Evolutionary conservation across 2,329 filamentous ascomycete species (phyloP).

Genomic region (Calonectria honghensis): DNA sequence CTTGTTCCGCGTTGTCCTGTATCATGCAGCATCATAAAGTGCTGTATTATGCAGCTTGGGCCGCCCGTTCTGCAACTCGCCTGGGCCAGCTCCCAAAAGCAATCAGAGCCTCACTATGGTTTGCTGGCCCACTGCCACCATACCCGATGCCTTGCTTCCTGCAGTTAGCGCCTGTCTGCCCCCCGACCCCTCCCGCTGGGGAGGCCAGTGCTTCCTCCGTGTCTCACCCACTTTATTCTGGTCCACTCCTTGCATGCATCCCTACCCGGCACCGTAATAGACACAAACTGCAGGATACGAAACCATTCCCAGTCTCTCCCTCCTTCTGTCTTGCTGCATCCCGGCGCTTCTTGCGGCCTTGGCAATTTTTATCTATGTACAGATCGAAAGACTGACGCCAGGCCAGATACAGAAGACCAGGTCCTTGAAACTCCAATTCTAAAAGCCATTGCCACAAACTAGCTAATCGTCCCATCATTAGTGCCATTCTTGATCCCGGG

Average conservation of each 20-base stretch:
- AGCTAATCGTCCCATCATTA: not conserved
- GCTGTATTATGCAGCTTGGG: constrained; percentile 8
- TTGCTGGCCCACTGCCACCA: constrained; percentile 30
- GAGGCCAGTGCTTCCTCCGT: constrained; percentile 13
- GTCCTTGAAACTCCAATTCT: constrained; percentile 6
- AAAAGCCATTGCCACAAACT: not conserved
- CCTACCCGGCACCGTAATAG: constrained; percentile 5
- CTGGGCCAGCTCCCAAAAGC: constrained; percentile 22
- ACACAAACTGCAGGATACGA: constrained; percentile 15
- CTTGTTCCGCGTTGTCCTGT: constrained; percentile 2
- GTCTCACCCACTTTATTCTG: constrained; percentile 12
- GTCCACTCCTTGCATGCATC: constrained; percentile 14
- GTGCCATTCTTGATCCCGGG: not conserved
- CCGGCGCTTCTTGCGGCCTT: constrained; percentile 13
- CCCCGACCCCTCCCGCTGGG: constrained; percentile 8
- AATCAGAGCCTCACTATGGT: constrained; percentile 27
- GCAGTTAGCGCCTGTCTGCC: constrained; percentile 27
- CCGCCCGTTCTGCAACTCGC: constrained; percentile 20
- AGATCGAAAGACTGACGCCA: constrained; percentile 23
- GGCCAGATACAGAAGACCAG: constrained; percentile 3
- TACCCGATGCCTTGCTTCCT: constrained; percentile 39
- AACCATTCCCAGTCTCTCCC: not conserved
- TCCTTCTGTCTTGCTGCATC: constrained; percentile 10
- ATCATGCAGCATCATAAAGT: constrained; percentile 15
- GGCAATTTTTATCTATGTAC: not conserved